These are phyloP conservation scores for Coemansia interrupta DNA, from an alignment of 192 early-diverging fungal genomes.

Conservation along the genomic window DNA sequence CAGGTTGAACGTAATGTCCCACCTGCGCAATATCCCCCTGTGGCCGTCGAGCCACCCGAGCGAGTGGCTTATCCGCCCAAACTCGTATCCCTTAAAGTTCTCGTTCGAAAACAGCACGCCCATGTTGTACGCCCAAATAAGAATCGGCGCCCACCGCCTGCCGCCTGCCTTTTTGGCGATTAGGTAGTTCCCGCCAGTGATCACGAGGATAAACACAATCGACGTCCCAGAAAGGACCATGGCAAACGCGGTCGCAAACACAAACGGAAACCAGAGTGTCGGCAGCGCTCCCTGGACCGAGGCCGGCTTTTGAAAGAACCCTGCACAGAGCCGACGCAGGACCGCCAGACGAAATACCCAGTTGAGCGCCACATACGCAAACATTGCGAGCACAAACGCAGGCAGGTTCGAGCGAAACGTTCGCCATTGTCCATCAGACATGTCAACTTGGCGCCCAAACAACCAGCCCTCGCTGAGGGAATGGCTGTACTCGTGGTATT, in stretches of 20 bases:
- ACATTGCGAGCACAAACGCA: conserved; percentile 26
- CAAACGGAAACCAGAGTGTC: conserved; percentile 56
- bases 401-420: conserved; percentile 58
- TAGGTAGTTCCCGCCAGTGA: conserved; percentile 65
- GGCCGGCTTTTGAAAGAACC: neutral
- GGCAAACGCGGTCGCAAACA: conserved; percentile 62
- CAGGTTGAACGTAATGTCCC: conserved; percentile 90
- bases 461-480: conserved; percentile 67
- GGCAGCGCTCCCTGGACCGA: conserved; percentile 24
- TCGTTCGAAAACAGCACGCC: conserved; percentile 79
- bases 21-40: conserved; percentile 71
- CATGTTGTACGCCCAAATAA: conserved; percentile 83
- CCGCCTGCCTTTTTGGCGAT: conserved; percentile 58
- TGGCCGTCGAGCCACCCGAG: conserved; percentile 69
- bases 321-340: neutral
- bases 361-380: conserved; percentile 35
- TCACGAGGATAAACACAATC: conserved; percentile 68
- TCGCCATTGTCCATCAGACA: conserved; percentile 50
- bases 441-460: conserved; percentile 60
- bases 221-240: conserved; percentile 68
- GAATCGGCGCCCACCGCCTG: conserved; percentile 55
- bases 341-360: conserved; percentile 8
- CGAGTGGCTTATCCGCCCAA: conserved; percentile 44
- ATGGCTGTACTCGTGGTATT: conserved; percentile 40
- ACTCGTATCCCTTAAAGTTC: conserved; percentile 69